Base-by-base conservation (phyloP, 208 protist genomes). In the Leishmania major region DNA sequence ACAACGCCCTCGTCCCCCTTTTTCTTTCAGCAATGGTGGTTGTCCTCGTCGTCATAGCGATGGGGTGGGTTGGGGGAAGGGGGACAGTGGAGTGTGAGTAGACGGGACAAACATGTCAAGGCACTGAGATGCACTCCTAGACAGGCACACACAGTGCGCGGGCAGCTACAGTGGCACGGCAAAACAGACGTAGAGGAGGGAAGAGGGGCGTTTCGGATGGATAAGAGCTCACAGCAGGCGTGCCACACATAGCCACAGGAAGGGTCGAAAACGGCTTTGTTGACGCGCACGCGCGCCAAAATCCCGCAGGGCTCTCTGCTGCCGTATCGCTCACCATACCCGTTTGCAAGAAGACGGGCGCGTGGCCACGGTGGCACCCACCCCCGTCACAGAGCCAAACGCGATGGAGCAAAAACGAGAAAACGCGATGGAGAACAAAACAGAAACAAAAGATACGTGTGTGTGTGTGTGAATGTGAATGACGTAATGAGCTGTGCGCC, bases 401-500 rank as follows among this genome's bases (percentile, higher is more conserved):
- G 22, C 43, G 31, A 49, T 10, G 22, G 43, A 17, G 2, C 3
- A 75, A 3, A 22, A 25, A 53, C 35, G 22, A 3, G 45, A 47
- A 47, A 11, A 47, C 6, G 37, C 15, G 19, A 45, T 35, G 35
- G 28, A 19, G 28, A n/a, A 71, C 13, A 71, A 47, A 15, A 45
- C 28, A 49, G 43, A 45, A 47, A 47, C 0, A 45, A 47, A 49
- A 49, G 45, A 49, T 49, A 47, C 45, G 4, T 11, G 7, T 47
- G 8, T 11, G 45, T 47, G 45, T 8, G 72, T 81, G 77, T 82
- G 77, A 22, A 53, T 79, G 51, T 79, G 35, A 67, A n/a, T n/a
- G 47, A 78, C 49, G 22, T 81, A 3, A 60, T n/a, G n/a, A 22
- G 53, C 60, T 37, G n/a, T 25, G 51, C 66, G 2, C 11, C 37